Evolutionary conservation across 2,329 filamentous ascomycete genomes (phyloP).

Genomic region (Phyllosticta citribraziliensis): DNA sequence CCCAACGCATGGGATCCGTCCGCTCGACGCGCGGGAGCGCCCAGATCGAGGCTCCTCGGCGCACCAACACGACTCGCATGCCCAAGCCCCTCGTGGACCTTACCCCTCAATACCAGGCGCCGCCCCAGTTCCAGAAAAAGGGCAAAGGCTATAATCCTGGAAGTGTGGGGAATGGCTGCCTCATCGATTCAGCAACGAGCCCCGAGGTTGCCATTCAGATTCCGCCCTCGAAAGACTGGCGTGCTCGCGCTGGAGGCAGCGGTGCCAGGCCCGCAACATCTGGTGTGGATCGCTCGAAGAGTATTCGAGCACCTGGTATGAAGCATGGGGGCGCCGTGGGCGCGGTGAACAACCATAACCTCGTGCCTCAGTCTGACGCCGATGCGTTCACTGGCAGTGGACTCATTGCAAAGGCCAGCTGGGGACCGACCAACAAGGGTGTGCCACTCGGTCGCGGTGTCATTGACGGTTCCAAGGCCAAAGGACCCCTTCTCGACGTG

Average conservation of each 20-base stretch:
- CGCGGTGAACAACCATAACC: conserved; percentile 5
- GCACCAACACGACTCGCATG: conserved; percentile 35
- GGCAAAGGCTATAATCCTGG: conserved; percentile 39
- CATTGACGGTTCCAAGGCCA: conserved; percentile 35
- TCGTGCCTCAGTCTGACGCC: conserved; percentile 21
- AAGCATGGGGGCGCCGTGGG: conserved; percentile 21
- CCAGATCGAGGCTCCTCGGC: neutral
- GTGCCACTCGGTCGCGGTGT: conserved; percentile 33
- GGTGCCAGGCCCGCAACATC: conserved; percentile 24
- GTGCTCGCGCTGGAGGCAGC: conserved; percentile 24
- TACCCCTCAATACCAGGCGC: conserved; percentile 53
- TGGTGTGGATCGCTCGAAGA: conserved; percentile 19
- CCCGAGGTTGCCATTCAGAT: conserved; percentile 33
- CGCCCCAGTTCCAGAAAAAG: conserved; percentile 48
- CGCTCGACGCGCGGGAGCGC: conserved; percentile 22
- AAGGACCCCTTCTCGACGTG: conserved; percentile 36
- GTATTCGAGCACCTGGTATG: conserved; percentile 21
- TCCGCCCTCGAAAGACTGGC: conserved; percentile 36
- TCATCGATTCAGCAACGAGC: conserved; percentile 38
- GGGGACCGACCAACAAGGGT: conserved; percentile 25
- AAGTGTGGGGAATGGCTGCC: conserved; percentile 26
- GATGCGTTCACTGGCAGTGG: conserved; percentile 37
- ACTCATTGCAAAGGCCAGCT: conserved; percentile 31
- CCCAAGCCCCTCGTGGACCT: conserved; percentile 60
- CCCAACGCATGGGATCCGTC: conserved; percentile 23